Conservation (phyloP, 495 filamentous ascomycete genomes). For the Aspergillus incahuasiensis region DNA sequence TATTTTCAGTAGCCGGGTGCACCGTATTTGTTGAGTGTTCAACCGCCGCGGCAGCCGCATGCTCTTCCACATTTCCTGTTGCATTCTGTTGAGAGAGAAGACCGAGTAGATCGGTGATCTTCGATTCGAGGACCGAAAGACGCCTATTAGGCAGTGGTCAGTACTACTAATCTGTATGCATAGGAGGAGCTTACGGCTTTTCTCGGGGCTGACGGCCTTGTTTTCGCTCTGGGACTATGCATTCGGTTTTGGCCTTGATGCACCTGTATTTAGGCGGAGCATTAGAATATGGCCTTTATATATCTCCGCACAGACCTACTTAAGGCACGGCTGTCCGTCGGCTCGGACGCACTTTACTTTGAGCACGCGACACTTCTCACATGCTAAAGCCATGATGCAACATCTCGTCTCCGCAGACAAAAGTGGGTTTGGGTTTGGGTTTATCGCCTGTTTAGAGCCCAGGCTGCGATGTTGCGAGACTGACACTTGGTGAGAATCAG, state of each 20-base stretch:
- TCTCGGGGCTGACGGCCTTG: not conserved
- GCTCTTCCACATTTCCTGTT: not conserved
- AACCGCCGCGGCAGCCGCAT: not conserved
- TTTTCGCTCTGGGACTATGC: not conserved
- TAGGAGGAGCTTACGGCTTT: not conserved
- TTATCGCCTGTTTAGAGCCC: too few species aligned
- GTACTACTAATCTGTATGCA: not conserved
- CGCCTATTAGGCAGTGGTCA: not conserved
- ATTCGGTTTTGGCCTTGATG: not conserved
- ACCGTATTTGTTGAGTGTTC: not conserved
- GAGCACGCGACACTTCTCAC: slow-evolving; percentile 4
- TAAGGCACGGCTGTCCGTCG: slow-evolving; percentile 1
- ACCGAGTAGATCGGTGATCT: not conserved
- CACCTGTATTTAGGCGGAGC: not conserved
- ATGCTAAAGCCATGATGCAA: not conserved
- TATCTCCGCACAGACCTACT: not conserved
- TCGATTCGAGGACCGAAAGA: not conserved
- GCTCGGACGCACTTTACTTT: slow-evolving; percentile 2
- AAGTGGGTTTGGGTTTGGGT: too few species aligned
- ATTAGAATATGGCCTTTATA: not conserved
- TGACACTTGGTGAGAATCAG: too few species aligned
- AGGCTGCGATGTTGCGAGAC: too few species aligned
- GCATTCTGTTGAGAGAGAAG: not conserved
- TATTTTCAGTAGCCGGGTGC: not conserved
- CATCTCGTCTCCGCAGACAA: too few species aligned